phyloP scores from a whole-genome alignment of 768 basidiomycete species.

The Crucibulum laeve region DNA sequence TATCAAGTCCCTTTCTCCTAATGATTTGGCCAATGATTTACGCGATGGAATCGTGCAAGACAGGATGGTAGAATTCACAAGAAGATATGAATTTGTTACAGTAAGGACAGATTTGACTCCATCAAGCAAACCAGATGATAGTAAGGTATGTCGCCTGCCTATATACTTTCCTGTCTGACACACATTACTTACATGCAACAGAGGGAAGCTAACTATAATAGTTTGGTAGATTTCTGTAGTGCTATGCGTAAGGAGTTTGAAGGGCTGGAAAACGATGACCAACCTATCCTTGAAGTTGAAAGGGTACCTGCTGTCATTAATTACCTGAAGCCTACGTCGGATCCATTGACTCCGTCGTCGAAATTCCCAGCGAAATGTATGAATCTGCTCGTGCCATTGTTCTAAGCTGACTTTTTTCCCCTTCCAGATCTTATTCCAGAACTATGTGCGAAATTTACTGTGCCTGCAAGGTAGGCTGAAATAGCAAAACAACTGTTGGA shows the following conservation, averaged over 20 bases:
- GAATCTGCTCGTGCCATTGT: conserved; percentile 15
- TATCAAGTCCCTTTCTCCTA: conserved; percentile 32
- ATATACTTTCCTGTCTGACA: conserved; percentile 1
- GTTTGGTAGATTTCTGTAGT: conserved; percentile 64
- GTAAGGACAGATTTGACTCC: conserved; percentile 70
- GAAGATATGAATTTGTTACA: conserved; percentile 54
- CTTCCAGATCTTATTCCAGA: conserved; percentile 78
- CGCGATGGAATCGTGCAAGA: conserved; percentile 73
- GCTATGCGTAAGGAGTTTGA: conserved; percentile 57
- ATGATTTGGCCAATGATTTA: conserved; percentile 39
- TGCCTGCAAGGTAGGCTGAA: conserved; percentile 69
- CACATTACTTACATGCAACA: conserved; percentile 17
- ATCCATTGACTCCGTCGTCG: conserved; percentile 27
- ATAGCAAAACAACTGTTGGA: neutral
- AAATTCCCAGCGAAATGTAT: conserved; percentile 57
- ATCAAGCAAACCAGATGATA: conserved; percentile 63
- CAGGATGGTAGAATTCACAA: conserved; percentile 69
- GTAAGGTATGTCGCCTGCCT: conserved; percentile 42
- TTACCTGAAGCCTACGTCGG: conserved; percentile 53
- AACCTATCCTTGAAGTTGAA: conserved; percentile 70
- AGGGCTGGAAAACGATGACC: conserved; percentile 54
- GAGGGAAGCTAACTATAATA: conserved; percentile 60
- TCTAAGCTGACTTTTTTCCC: conserved; percentile 1
- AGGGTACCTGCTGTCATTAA: conserved; percentile 48
- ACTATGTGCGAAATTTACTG: conserved; percentile 63